A percentile compares a stretch with the other conserved stretches of the same genome.
Evolutionary conservation across 202 grass and related monocot genomes (phyloP).

Genomic region (Zizania palustris): DNA sequence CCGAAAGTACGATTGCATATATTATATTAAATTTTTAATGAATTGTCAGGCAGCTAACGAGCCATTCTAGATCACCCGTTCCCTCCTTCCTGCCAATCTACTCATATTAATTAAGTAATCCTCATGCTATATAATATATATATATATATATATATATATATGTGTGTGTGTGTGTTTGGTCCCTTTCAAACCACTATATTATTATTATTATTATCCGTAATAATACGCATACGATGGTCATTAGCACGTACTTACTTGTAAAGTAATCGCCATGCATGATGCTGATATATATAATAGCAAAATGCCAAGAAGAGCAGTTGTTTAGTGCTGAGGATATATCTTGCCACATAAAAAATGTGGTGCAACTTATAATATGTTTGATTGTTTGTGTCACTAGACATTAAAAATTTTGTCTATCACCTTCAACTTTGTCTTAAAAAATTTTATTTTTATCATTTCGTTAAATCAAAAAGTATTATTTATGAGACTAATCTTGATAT

Average conservation of each 20-base stretch:
- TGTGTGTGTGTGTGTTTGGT: no score
- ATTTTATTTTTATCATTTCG: no score
- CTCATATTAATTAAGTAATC: conserved; percentile 37
- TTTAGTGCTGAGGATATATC: conserved; percentile 52
- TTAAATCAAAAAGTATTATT: no score
- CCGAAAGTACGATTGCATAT: conserved; percentile 6
- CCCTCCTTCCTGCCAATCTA: conserved; percentile 38
- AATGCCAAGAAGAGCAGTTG: conserved; percentile 38
- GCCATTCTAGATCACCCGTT: conserved; percentile 36
- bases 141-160: no score
- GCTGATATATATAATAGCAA: conserved; percentile 44
- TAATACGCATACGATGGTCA: conserved; percentile 44
- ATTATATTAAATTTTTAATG: conserved; percentile 28
- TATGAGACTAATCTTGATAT: no score
- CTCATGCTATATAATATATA: not conserved
- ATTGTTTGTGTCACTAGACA: conserved; percentile 31
- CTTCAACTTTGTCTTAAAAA: no score
- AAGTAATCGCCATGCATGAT: conserved; percentile 43
- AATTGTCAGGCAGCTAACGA: conserved; percentile 30
- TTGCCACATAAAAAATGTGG: conserved; percentile 31
- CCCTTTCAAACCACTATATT: conserved; percentile 42
- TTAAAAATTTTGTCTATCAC: not conserved
- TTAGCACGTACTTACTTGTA: conserved; percentile 44
- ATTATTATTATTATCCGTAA: no score
- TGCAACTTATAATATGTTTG: conserved; percentile 32